Evolutionary conservation across 768 basidiomycete genomes (phyloP), one percentile per base, ranked within the genome.

Genomic region (Pilatotrama ljubarskyi): DNA sequence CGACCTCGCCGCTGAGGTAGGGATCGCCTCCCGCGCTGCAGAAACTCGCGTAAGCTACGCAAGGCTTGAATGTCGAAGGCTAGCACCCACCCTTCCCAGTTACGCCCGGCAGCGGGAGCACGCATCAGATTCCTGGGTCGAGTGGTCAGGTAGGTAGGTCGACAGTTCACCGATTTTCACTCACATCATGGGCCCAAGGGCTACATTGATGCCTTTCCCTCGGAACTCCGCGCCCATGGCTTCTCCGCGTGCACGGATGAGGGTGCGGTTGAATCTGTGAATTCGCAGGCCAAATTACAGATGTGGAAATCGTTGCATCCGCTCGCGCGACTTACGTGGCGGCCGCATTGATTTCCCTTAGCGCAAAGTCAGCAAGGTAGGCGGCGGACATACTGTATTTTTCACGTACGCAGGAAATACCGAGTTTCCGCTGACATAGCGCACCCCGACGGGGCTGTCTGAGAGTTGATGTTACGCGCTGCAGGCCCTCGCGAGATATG

Each of bases 161-260:
- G 5, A 1, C 1, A 20, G 24, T 35, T 11, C 44, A 10, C 20
- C 13, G 32, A 4, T 3, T 42, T 85, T 75, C 91, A 65, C 69
- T 93, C 91, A 58, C 85, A 91, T 93, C 87, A 91, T 90, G 0
- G 91, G 82, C n/a, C 79, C 76, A 17, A 95, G 79, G 6, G 85
- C 87, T 44, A 95, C 76, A 66, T 96, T 83, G 38, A 93, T 84
- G 14, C 95, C 95, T 68, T 95, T 93, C n/a, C 84, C 85, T 49
- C 78, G 79, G 74, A 91, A 89, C 69, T 98, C 95, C 41, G 81
- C 70, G n/a, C 93, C 94, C 84, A 96, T 88, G 29, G 83, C 86
- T 3, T 83, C 70, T 9, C 90, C 93, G 25, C 94, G 86, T 5
- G 77, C 75, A 47, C 91, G 88, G 59, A 96, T 87, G 40, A 96